Percentiles rank a stretch among this genome's conserved stretches.
These are phyloP conservation scores for Microbotryomycetes sp. DNA, from an alignment of 1,284 basidiomycete species.

Conservation along the genomic window DNA sequence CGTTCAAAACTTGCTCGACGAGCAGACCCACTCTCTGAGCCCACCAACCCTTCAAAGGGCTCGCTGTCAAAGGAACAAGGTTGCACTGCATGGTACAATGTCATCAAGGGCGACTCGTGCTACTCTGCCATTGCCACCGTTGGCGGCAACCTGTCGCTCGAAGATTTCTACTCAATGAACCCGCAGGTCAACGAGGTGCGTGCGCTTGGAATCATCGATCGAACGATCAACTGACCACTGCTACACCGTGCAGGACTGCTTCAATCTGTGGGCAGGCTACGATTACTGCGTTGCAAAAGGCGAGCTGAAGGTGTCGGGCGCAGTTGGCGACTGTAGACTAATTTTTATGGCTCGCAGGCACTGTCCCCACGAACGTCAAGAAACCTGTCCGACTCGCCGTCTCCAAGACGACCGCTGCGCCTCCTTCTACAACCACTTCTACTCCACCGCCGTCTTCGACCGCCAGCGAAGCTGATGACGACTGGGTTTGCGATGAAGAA, in stretches of 20 bases:
- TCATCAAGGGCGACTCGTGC: constrained; percentile 5
- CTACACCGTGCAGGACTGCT: constrained; percentile 5
- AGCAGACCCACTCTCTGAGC: background rate
- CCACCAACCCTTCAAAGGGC: background rate
- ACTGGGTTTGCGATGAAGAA: constrained; percentile 24
- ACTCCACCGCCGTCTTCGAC: background rate
- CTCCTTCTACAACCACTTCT: constrained; percentile 1
- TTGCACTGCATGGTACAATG: constrained; percentile 7
- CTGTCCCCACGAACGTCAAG: background rate
- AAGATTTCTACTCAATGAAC: constrained; percentile 8
- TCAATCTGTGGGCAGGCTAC: constrained; percentile 10
- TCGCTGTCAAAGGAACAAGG: constrained; percentile 7
- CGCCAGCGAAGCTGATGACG: constrained; percentile 6
- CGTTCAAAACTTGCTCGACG: background rate
- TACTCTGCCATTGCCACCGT: background rate
- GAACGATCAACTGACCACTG: no score
- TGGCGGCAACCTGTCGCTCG: background rate
- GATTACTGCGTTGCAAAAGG: constrained; percentile 12
- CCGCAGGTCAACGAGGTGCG: constrained; percentile 1
- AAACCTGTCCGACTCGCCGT: background rate
- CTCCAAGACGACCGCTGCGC: background rate
- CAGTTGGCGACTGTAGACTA: background rate
- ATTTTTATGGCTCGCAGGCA: background rate
- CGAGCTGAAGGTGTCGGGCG: background rate
- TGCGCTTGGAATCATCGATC: no score